Evolutionary conservation across 2,329 filamentous ascomycete genomes (phyloP).

Genomic region (Penicillium vulpinum): DNA sequence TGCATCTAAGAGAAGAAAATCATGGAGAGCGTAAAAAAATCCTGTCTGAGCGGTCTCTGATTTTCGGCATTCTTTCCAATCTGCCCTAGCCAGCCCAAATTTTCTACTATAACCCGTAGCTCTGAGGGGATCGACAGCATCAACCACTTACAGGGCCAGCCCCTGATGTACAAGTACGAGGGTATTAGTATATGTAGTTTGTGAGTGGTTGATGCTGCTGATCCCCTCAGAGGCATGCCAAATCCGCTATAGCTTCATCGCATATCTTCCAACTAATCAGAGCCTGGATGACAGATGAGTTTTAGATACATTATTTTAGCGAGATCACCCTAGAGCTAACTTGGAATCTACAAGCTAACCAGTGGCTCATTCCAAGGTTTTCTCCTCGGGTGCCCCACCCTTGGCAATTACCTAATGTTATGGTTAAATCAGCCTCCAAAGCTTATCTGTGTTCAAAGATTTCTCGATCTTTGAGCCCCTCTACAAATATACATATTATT

Average conservation of each 20-base stretch:
- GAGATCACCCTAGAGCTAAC: not conserved
- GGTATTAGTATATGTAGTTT: not conserved
- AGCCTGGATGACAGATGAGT: not conserved
- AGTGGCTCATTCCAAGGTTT: not conserved
- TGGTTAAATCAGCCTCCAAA: not conserved
- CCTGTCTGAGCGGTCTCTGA: not conserved
- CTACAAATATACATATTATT: not conserved
- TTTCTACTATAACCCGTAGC: too few relatives aligned
- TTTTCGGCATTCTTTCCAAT: not conserved
- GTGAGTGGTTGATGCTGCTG: slow-evolving; percentile 16
- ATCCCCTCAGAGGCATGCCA: not conserved
- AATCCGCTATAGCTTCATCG: slow-evolving; percentile 6
- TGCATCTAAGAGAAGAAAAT: not conserved
- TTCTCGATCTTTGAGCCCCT: too few relatives aligned
- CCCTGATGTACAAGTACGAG: not conserved
- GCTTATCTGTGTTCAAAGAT: not conserved
- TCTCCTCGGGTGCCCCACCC: too few relatives aligned
- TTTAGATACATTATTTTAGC: slow-evolving; percentile 8
- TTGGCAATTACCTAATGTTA: not conserved
- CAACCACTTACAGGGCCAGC: not conserved
- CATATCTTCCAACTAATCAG: not conserved
- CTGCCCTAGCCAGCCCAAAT: not conserved
- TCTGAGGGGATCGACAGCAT: too few relatives aligned
- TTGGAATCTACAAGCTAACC: not conserved
- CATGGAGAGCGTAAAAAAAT: not conserved